Evolutionary conservation across 2,329 filamentous ascomycete genomes (phyloP).

Genomic region (Stagonosporopsis vannaccii): DNA sequence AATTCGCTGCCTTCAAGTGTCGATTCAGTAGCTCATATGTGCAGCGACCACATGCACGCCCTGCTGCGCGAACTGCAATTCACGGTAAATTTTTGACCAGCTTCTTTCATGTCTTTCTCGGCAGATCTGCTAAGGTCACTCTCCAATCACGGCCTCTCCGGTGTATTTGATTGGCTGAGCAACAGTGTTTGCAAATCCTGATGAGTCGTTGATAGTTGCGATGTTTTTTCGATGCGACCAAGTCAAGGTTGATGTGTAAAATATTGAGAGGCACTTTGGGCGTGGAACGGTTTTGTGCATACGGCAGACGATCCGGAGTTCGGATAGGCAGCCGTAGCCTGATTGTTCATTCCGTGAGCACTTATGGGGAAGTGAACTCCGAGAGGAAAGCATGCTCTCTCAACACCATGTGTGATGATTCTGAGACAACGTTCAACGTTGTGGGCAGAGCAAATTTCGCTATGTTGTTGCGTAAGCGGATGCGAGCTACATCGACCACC

Average conservation of each 20-base stretch:
- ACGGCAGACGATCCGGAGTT: constrained; percentile 5
- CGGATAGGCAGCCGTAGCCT: constrained; percentile 8
- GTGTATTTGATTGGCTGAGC: not conserved
- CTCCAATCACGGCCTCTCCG: constrained; percentile 4
- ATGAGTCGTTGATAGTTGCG: not conserved
- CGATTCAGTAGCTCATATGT: not conserved
- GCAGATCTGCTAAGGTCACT: not conserved
- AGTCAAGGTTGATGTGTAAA: not conserved
- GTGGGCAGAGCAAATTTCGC: not conserved
- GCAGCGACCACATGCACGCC: not conserved
- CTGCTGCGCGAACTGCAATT: not conserved
- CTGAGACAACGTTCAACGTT: not conserved
- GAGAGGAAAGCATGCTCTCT: not conserved
- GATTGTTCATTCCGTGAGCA: constrained; percentile 1
- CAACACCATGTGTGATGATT: not conserved
- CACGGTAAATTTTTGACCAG: not conserved
- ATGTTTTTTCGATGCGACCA: not conserved
- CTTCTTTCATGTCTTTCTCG: not conserved
- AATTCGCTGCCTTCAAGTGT: not conserved
- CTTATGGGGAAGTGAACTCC: not conserved
- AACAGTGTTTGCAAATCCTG: not conserved
- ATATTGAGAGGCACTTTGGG: not conserved
- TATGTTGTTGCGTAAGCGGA: not conserved
- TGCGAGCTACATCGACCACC: too few species aligned
- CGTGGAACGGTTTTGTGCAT: constrained; percentile 2